phyloP scores from a whole-genome alignment of 2,329 filamentous ascomycete genomes.

The Colletotrichum endophyticum region DNA sequence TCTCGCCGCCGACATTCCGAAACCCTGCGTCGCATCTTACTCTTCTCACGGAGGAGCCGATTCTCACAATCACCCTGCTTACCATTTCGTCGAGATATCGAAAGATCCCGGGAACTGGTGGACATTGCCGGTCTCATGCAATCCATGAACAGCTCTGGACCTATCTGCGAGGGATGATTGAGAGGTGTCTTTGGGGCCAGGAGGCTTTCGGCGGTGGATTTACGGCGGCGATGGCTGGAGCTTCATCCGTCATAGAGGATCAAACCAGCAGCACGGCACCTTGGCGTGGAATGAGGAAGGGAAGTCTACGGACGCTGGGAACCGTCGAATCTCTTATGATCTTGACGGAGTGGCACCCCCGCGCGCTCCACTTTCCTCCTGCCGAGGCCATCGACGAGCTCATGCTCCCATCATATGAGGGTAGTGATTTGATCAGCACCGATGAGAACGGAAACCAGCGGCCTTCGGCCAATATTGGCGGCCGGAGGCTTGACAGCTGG shows the following conservation, averaged over 20 bases:
- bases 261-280: conserved; percentile 73
- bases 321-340: conserved; percentile 95
- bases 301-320: conserved; percentile 85
- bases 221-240: conserved; percentile 20
- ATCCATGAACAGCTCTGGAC: conserved; percentile 97
- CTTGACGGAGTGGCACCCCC: conserved; percentile 95
- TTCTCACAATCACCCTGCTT: conserved; percentile 88
- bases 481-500: conserved; percentile 91
- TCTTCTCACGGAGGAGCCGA: conserved; percentile 88
- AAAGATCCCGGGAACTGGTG: conserved; percentile 78
- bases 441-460: conserved; percentile 47
- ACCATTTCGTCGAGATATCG: conserved; percentile 91
- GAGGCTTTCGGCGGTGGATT: conserved; percentile 93
- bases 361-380: conserved; percentile 91
- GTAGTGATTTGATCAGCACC: conserved; percentile 44
- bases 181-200: conserved; percentile 93
- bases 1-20: conserved; percentile 89
- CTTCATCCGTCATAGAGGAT: conserved; percentile 39
- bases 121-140: conserved; percentile 82
- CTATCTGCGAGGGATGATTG: conserved; percentile 93
- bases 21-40: conserved; percentile 80
- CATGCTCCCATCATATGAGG: conserved; percentile 65
- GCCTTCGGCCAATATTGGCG: conserved; percentile 68
- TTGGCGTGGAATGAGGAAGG: conserved; percentile 73
- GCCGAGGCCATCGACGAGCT: conserved; percentile 76